Percentiles rank a stretch among this genome's conserved stretches.
Conservation (phyloP, 345 rosid genomes). For the Dimocarpus longan region DNA sequence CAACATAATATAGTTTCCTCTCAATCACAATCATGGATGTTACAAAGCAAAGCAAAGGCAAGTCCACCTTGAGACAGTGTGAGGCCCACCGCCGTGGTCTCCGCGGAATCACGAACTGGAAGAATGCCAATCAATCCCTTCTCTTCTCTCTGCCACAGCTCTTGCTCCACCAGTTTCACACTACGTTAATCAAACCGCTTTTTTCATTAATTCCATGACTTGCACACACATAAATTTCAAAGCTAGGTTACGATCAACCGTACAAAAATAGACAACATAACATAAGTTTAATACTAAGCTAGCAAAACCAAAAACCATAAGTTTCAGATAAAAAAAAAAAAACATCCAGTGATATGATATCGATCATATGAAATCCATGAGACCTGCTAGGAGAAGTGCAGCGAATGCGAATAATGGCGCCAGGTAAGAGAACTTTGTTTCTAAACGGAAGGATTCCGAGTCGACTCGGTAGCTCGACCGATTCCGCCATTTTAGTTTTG, state of each 20-base stretch:
- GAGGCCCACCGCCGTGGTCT: constrained; percentile 51
- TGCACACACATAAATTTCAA: constrained; percentile 8
- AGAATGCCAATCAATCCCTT: constrained; percentile 92
- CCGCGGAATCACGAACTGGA: constrained; percentile 89
- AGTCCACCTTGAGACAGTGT: constrained; percentile 55
- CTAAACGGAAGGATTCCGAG: constrained; percentile 94
- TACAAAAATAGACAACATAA: neutral
- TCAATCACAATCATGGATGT: constrained; percentile 14
- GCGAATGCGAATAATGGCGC: constrained; percentile 98
- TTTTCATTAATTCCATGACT: neutral
- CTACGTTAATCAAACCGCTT: constrained; percentile 34
- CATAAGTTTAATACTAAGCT: neutral
- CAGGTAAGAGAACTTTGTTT: constrained; percentile 96
- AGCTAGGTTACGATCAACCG: constrained; percentile 18
- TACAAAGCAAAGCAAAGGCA: constrained; percentile 9
- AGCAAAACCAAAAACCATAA: neutral
- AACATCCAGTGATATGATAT: neutral
- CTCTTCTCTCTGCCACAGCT: constrained; percentile 98
- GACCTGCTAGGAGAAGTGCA: constrained; percentile 97
- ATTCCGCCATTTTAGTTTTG: constrained; percentile 65
- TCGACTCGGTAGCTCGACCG: constrained; percentile 90
- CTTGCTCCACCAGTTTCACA: constrained; percentile 98
- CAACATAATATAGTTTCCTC: neutral
- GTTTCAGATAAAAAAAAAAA: neutral
- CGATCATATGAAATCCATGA: neutral